These are phyloP conservation scores for Nemania sp. DNA, from an alignment of 2,329 filamentous ascomycete genomes.

Conservation along the genomic window DNA sequence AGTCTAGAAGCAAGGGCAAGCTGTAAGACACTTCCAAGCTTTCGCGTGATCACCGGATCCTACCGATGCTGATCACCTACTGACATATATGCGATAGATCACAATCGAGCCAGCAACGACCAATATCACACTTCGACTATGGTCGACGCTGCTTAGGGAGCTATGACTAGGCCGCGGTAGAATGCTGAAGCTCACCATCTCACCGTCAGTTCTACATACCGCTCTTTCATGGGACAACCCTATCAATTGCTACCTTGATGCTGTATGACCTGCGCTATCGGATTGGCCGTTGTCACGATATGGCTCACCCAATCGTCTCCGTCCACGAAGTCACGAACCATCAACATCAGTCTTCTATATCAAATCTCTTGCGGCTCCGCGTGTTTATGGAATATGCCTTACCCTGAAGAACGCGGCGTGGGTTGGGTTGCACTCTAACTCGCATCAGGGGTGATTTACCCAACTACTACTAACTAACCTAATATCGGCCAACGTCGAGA, in stretches of 20 bases:
- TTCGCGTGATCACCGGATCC: constrained; percentile 17
- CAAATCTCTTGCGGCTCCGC: constrained; percentile 32
- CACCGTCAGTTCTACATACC: constrained; percentile 11
- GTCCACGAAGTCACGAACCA: constrained; percentile 32
- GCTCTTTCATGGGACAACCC: constrained; percentile 4
- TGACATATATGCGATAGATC: constrained; percentile 4
- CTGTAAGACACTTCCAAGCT: constrained; percentile 12
- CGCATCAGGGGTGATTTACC: constrained; percentile 17
- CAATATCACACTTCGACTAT: neutral
- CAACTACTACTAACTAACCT: constrained; percentile 8
- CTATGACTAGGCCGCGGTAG: constrained; percentile 13
- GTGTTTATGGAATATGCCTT: constrained; percentile 12
- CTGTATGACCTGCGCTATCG: constrained; percentile 2
- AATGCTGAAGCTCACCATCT: constrained; percentile 20
- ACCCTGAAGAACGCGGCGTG: constrained; percentile 12
- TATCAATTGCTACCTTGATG: constrained; percentile 14
- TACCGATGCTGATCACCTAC: constrained; percentile 11
- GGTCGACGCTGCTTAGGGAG: neutral
- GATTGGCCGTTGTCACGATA: constrained; percentile 15
- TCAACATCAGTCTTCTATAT: constrained; percentile 13
- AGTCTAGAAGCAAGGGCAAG: constrained; percentile 1
- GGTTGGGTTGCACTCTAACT: constrained; percentile 1
- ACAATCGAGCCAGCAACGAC: constrained; percentile 4
- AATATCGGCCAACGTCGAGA: neutral
- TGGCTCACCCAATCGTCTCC: constrained; percentile 21